Conservation (phyloP, 768 basidiomycete genomes). For the Amanita fuliginea region DNA sequence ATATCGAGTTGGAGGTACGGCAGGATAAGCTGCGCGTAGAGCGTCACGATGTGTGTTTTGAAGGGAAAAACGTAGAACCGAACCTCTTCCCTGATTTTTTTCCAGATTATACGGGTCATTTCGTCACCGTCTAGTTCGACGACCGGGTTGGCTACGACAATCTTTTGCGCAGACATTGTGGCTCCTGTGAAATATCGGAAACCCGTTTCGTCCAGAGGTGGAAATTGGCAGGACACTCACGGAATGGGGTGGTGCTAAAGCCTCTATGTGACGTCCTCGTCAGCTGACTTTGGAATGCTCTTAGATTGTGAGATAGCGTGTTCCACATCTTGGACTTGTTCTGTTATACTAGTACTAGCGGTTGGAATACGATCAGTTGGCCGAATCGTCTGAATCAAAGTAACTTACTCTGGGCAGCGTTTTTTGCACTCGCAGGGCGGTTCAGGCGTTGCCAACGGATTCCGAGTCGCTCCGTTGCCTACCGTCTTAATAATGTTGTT, state of each 20-base stretch:
- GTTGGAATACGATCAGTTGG: not conserved
- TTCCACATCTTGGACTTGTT: constrained; percentile 1
- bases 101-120: constrained; percentile 99
- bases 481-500: not conserved
- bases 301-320: not conserved
- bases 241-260: not conserved
- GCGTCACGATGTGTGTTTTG: constrained; percentile 1
- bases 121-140: constrained; percentile 97
- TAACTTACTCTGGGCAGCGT: not conserved
- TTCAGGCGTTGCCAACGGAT: too few species aligned
- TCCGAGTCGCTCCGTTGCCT: too few species aligned
- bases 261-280: not conserved
- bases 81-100: constrained; percentile 93
- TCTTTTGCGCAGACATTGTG: constrained; percentile 36
- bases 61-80: constrained; percentile 11
- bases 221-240: not conserved
- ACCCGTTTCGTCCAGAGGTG: too few species aligned
- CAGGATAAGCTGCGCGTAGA: constrained; percentile 67
- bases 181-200: not conserved
- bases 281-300: not conserved
- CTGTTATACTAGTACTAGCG: not conserved
- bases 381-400: not conserved
- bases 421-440: too few species aligned
- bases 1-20: constrained; percentile 93
- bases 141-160: constrained; percentile 78